Percentiles rank a stretch among this genome's conserved stretches.
phyloP scores from a whole-genome alignment of 768 basidiomycete genomes.

The Psilocybe azurescens region DNA sequence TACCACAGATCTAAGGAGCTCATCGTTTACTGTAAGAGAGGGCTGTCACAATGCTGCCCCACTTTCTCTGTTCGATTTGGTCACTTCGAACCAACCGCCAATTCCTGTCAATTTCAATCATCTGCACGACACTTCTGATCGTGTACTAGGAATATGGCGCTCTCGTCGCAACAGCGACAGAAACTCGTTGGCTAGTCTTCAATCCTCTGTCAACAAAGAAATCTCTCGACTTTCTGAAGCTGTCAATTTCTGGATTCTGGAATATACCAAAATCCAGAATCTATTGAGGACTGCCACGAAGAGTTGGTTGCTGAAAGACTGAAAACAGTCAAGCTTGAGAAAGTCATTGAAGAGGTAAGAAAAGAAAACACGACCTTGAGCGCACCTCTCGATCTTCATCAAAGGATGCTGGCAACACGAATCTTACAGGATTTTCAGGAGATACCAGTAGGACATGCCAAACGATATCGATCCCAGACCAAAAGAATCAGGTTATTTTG shows the following conservation, averaged over 20 bases:
- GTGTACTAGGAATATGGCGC: slow-evolving; percentile 16
- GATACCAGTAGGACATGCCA: not conserved
- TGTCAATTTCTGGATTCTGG: slow-evolving; percentile 26
- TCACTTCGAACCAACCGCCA: slow-evolving; percentile 15
- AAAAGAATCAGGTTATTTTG: not conserved
- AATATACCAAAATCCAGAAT: slow-evolving; percentile 25
- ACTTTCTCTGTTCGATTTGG: slow-evolving; percentile 23
- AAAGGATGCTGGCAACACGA: slow-evolving; percentile 12
- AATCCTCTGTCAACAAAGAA: slow-evolving; percentile 19
- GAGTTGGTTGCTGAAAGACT: slow-evolving; percentile 23
- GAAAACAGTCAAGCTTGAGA: slow-evolving; percentile 22
- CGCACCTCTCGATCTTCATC: slow-evolving; percentile 23
- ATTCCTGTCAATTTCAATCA: slow-evolving; percentile 18
- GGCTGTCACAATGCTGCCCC: not conserved
- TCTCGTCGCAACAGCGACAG: slow-evolving; percentile 16
- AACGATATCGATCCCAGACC: not conserved
- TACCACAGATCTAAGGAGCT: slow-evolving; percentile 15
- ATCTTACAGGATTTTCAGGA: not conserved
- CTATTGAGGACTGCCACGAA: slow-evolving; percentile 22
- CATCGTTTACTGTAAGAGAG: slow-evolving; percentile 6
- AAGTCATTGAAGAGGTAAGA: slow-evolving; percentile 22
- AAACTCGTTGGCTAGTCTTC: slow-evolving; percentile 13
- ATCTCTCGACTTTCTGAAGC: slow-evolving; percentile 21
- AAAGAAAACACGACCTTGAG: slow-evolving; percentile 21
- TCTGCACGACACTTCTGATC: slow-evolving; percentile 11